Conservation (phyloP, 2,329 filamentous ascomycete species). For the Scortechinia acanthostroma region DNA sequence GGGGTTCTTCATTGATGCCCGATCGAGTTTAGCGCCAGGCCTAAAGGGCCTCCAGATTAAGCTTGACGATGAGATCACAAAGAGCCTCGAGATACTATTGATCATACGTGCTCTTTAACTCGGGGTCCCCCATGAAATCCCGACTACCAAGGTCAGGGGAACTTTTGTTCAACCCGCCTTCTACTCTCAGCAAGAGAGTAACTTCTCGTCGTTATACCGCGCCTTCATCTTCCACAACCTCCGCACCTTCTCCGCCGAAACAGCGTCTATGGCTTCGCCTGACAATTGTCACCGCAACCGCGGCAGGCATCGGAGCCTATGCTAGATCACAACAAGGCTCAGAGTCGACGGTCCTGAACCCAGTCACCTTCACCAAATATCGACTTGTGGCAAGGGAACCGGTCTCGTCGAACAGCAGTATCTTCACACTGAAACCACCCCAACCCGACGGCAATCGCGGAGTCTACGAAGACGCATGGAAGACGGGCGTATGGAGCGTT, state of each 20-base stretch:
- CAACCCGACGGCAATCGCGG: conserved; percentile 18
- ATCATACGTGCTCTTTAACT: too few species aligned
- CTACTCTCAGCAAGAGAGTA: not conserved
- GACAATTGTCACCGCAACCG: not conserved
- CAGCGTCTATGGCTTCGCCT: not conserved
- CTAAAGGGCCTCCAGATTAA: too few species aligned
- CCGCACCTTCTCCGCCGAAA: not conserved
- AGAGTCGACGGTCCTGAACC: conserved; percentile 15
- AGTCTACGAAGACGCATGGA: conserved; percentile 35
- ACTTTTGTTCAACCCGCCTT: not conserved
- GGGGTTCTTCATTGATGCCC: too few species aligned
- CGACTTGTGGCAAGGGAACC: conserved; percentile 27
- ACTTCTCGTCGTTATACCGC: not conserved
- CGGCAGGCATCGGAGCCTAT: not conserved
- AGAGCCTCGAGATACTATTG: too few species aligned
- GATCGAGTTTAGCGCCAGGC: too few species aligned
- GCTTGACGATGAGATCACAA: too few species aligned
- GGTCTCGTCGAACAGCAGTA: conserved; percentile 33
- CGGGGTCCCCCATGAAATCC: conserved; percentile 1
- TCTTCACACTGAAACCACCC: conserved; percentile 24
- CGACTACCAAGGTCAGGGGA: not conserved
- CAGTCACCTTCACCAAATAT: conserved; percentile 26
- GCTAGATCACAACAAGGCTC: not conserved
- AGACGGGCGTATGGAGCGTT: conserved; percentile 73
- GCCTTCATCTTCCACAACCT: not conserved